Base-by-base conservation (phyloP, 2,329 filamentous ascomycete species). In the Paraphaeosphaeria minitans region DNA sequence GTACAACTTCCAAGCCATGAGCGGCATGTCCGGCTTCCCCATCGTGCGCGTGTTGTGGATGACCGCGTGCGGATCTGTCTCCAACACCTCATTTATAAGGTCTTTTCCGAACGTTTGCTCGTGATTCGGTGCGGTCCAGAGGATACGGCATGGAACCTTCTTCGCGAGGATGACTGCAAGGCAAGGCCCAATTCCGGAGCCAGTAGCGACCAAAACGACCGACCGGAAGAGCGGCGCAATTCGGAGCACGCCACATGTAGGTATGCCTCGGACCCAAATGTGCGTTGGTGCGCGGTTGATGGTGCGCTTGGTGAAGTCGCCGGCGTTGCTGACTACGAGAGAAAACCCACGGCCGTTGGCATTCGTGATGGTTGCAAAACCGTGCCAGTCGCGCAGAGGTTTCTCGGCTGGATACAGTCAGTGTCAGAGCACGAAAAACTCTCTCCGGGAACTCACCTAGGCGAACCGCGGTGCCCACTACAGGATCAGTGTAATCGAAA, bases 81-180 rank as follows among this genome's bases (percentile, higher is more conserved):
- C 69, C 22, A 80, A 74, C n/a, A 92, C 85, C 5, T 82, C 73
- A n/a, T 85, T 77, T 5, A 90, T 70, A 45, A 92, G 80, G 1
- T 79, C 80, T 52, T 82, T 78, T 0, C 89, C 88, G 69, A 89
- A 93, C 0, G 88, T 91, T 66, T 82, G 77, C 55, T 84, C 79
- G 0, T 90, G 90, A 41, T 83, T 81, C 1, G 85, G 82, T 0
- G 89, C 87, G 1, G 87, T 89, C 90, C 90, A 93, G 53, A 93
- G 81, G 29, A 93, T 85, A 37, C 89, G 86, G 48, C 82, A 83
- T 37, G 81, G 82, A 14, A 80, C 78, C 27, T 71, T 74, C 51
- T 63, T 65, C 7, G 70, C 72, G 50, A 84, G 81, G 45, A 88
- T 84, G 4, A 87, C 87, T 0, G 74, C 62, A 68, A 82, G 64